Percentiles rank a stretch among this genome's conserved stretches.
These are phyloP conservation scores for Monascus ruber DNA, from an alignment of 2,329 filamentous ascomycete species.

Conservation along the genomic window DNA sequence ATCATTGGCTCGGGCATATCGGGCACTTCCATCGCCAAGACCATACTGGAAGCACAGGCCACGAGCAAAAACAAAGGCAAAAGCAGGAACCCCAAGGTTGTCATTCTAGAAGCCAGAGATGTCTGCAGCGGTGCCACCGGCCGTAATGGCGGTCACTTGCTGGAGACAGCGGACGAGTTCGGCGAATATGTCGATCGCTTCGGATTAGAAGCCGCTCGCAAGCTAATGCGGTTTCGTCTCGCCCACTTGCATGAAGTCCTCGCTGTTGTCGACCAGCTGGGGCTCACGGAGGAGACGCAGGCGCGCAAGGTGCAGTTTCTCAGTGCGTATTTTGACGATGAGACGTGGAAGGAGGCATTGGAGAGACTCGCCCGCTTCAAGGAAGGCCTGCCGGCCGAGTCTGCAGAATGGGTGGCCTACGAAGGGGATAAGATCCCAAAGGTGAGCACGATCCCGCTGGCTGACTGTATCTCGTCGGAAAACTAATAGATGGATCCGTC, in stretches of 20 bases:
- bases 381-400: conserved; percentile 15
- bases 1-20: conserved; percentile 23
- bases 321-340: conserved; percentile 16
- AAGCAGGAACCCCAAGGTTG: conserved; percentile 6
- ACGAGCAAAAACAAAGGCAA: neutral
- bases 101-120: conserved; percentile 15
- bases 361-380: conserved; percentile 13
- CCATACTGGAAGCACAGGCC: conserved; percentile 7
- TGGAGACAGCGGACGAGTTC: conserved; percentile 16
- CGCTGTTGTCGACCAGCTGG: conserved; percentile 9
- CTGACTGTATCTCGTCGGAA: too few species aligned
- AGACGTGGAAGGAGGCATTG: conserved; percentile 11
- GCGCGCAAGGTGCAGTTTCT: conserved; percentile 17
- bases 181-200: conserved; percentile 6
- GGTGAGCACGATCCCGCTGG: too few species aligned
- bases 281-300: conserved; percentile 10
- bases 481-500: too few species aligned
- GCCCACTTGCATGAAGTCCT: conserved; percentile 14
- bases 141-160: conserved; percentile 18
- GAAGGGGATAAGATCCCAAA: conserved; percentile 9
- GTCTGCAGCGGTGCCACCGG: conserved; percentile 18
- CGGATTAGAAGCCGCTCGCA: conserved; percentile 12
- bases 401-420: conserved; percentile 14
- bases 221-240: conserved; percentile 12
- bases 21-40: conserved; percentile 13